Base-by-base conservation (phyloP, 202 grass and related monocot species). In the Schoenoplectus tabernaemontani region DNA sequence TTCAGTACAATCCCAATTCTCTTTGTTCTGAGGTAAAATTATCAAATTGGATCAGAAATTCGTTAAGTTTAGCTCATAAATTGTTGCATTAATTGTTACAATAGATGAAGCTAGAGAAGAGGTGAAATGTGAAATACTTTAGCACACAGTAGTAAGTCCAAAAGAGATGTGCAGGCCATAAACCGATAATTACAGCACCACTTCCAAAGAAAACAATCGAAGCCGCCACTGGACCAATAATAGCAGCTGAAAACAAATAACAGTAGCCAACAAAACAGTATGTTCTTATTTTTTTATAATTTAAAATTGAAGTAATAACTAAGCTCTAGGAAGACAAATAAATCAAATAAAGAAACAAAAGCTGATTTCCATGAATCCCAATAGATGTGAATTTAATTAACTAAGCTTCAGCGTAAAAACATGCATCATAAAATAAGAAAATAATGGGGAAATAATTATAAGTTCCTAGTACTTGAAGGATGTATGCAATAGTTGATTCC, bases 131-230 rank as follows among this genome's bases (percentile, higher is more conserved):
- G 77, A 41, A 77, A 26, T 90, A 98, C 91, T 80, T 95, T 7
- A 99, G 78, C 5, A 92, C 69, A 47, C 90, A 99, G 83, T 83
- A 93, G 86, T 89, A 95, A 5, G 96, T 92, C 96, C 96, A 95
- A 19, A 98, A 39, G 76, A 95, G 92, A 89, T 99, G 96, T 2
- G 88, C 90, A 5, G 89, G 89, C 90, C 96, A 99, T 33, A 93
- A 82, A 26, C 96, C 83, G 5, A 92, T 77, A 32, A 95, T 78
- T 2, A 98, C 91, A 7, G 90, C 85, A 57, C 82, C 85, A 51
- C 82, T 87, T 1, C 96, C 91, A 2, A 89, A 50, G 78, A 95
- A 86, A 20, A 95, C 13, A n/a, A 99, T 80, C 24, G 77, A 39
- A 2, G 44, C 82, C 3, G 23, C 88, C 41, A 88, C 22, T 5